phyloP scores from a whole-genome alignment of 495 filamentous ascomycete genomes.

The Podospora pseudopauciseta region DNA sequence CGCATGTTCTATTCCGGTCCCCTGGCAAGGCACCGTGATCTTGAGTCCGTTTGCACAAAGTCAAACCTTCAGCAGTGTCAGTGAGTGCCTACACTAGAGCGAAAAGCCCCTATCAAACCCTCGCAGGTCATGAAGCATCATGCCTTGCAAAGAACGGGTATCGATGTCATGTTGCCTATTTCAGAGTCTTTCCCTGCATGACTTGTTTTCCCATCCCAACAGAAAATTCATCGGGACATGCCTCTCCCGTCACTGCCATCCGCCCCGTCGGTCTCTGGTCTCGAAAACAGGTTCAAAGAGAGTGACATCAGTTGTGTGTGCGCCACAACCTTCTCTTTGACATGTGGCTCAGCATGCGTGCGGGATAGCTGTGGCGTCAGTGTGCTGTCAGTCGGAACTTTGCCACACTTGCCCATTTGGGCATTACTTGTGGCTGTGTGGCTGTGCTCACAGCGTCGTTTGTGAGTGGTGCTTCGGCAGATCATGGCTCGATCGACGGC shows the following conservation, averaged over 20 bases:
- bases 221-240: background rate
- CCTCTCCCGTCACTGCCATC: too few species aligned
- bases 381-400: background rate
- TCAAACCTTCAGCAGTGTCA: background rate
- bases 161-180: background rate
- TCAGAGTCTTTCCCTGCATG: background rate
- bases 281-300: background rate
- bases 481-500: background rate
- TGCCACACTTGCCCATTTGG: slow-evolving; percentile 4
- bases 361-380: background rate
- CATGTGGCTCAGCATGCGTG: background rate
- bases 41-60: background rate
- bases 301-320: background rate
- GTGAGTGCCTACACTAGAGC: background rate
- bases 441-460: background rate
- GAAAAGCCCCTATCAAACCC: background rate
- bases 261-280: background rate
- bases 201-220: background rate
- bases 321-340: background rate
- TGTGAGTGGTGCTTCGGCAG: background rate
- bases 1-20: background rate
- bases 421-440: background rate
- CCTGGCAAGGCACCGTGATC: background rate
- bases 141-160: background rate
- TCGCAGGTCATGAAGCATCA: background rate